Base-by-base conservation (phyloP, 768 basidiomycete genomes). In the Boletus barrowsii region DNA sequence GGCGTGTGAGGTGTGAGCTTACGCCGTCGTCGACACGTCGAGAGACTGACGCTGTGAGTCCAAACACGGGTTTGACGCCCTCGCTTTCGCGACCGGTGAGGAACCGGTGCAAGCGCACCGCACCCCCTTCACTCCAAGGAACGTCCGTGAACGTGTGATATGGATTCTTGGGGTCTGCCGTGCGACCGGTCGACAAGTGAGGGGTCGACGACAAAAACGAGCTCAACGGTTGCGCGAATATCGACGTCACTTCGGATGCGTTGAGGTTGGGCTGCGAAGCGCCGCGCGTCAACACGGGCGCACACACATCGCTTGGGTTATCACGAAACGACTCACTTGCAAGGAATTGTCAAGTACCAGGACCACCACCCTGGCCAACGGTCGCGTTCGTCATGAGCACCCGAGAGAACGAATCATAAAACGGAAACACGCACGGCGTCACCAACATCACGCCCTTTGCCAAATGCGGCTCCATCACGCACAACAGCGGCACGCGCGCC, bases 31-130 rank as follows among this genome's bases (percentile, higher is more conserved):
- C 8, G 8, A 9, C 6, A 26, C 8, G 8, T 26, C 26, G 26
- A 29, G 22, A 20, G 8, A 80, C 88, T 58, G 67, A 94, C 91
- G 92, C 84, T 29, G 93, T 96, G 10, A 96, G 71, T 9, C 93
- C 93, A 60, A 84, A 90, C 0, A 95, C 82, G n/a, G 93, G 93
- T 63, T 92, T 94, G 14, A 91, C 81, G 0, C 93, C 92, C 14
- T 86, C 84, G 3, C 79, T 83, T 66, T 96, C 93, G 40, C 92
- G 75, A 0, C 93, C 93, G 1, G 93, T 96, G 47, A 93, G 75
- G 74, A 96, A 96, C 17, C 78, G 75, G 70, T 95, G 93, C 58
- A 83, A 76, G 22, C 90, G 82, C 17, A 66, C 14, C 3, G 62
- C 51, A 8, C 66, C 69, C 9, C 74, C 71, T 20, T 75, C 74